Conservation (phyloP, 257 asterid genomes). For the Solanum megistacrolobum region DNA sequence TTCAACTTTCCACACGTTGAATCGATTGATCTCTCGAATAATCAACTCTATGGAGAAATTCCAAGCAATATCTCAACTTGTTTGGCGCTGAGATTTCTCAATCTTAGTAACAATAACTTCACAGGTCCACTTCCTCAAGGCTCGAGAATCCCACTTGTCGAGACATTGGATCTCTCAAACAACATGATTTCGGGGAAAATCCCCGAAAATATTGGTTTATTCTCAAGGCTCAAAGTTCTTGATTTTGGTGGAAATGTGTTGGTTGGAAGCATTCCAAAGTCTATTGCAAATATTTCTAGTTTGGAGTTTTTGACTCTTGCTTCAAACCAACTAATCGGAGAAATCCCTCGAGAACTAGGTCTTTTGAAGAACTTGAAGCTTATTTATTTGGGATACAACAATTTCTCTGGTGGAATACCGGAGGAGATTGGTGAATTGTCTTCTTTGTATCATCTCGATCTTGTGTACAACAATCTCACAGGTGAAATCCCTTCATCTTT, state of each 20-base stretch:
- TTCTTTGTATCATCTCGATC: slow-evolving; percentile 50
- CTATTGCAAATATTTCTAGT: slow-evolving; percentile 38
- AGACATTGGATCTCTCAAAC: slow-evolving; percentile 60
- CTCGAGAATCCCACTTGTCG: slow-evolving; percentile 26
- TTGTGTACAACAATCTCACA: slow-evolving; percentile 65
- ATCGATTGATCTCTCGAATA: slow-evolving; percentile 52
- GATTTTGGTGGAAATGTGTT: slow-evolving; percentile 76
- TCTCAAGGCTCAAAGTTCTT: slow-evolving; percentile 43
- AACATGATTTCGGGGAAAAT: slow-evolving; percentile 60
- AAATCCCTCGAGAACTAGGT: slow-evolving; percentile 45
- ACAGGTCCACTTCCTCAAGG: slow-evolving; percentile 42
- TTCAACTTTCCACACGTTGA: slow-evolving; percentile 43
- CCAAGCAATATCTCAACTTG: slow-evolving; percentile 28
- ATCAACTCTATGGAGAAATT: slow-evolving; percentile 52
- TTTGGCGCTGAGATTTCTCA: slow-evolving; percentile 39
- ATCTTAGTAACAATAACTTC: slow-evolving; percentile 65
- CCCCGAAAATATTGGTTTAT: slow-evolving; percentile 40
- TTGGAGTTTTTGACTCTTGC: slow-evolving; percentile 59
- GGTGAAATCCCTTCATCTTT: slow-evolving; percentile 73
- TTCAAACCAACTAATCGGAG: slow-evolving; percentile 62
- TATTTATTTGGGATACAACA: slow-evolving; percentile 78
- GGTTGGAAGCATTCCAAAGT: slow-evolving; percentile 41
- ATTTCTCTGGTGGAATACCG: slow-evolving; percentile 68
- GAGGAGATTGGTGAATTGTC: slow-evolving; percentile 41
- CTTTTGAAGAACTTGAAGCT: slow-evolving; percentile 38